Percentiles rank a stretch among this genome's conserved stretches.
phyloP scores from a whole-genome alignment of 2,329 filamentous ascomycete genomes.

The Cadophora sp. region DNA sequence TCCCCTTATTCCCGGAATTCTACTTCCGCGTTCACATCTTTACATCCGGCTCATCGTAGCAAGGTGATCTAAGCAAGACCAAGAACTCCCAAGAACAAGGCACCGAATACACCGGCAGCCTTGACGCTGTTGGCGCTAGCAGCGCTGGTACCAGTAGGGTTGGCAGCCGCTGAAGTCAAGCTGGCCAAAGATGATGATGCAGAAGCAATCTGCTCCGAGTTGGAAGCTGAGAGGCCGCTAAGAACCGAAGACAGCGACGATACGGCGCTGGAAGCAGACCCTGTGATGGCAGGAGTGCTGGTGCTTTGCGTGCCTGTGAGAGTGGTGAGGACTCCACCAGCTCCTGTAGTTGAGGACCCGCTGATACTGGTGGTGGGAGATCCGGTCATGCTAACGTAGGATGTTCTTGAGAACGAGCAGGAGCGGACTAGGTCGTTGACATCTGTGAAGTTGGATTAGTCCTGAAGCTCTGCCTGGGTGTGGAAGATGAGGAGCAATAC shows the following conservation, averaged over 20 bases:
- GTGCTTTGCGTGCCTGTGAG: slow-evolving; percentile 1
- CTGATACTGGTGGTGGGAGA: neutral
- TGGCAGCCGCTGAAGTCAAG: slow-evolving; percentile 6
- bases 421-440: slow-evolving; percentile 21
- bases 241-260: neutral
- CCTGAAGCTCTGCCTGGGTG: too few relatives aligned
- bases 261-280: slow-evolving; percentile 3
- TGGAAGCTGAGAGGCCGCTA: neutral
- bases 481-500: neutral
- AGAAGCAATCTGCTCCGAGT: neutral
- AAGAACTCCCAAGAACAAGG: slow-evolving; percentile 2
- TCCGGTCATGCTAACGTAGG: slow-evolving; percentile 11
- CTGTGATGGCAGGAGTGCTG: slow-evolving; percentile 5
- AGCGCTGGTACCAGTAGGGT: neutral
- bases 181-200: slow-evolving; percentile 2
- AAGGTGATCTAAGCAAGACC: neutral
- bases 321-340: neutral
- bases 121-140: slow-evolving; percentile 10
- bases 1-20: neutral
- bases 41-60: neutral
- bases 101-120: neutral
- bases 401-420: slow-evolving; percentile 16
- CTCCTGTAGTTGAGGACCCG: neutral
- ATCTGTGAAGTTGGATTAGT: neutral
- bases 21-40: too few relatives aligned